Evolutionary conservation across 2,329 filamentous ascomycete species (phyloP), one percentile per base, ranked within the genome.

Genomic region (Neofusicoccum umdonicola): DNA sequence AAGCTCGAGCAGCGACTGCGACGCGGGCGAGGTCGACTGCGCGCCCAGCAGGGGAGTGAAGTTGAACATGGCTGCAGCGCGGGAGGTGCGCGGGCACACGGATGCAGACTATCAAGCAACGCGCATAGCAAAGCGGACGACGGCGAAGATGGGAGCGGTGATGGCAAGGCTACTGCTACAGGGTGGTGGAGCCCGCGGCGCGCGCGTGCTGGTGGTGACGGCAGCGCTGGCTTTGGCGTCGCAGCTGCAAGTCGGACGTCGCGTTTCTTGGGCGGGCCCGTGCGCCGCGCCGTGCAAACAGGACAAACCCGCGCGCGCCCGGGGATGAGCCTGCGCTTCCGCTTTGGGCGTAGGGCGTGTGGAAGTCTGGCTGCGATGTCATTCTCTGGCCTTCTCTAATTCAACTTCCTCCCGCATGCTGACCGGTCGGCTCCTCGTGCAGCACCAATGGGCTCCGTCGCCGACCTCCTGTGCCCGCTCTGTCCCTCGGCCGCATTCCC

Each of bases 1-100:
- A 64, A 99, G 90, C 81, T 98, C 94, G 54, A 99, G 83, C 41
- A 99, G 87, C n/a, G 95, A 98, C 77, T 97, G 93, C 68, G 93
- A 96, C 48, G 94, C 93, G 65, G 88, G 84, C 52, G 92, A 95
- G 69, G 90, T 87, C 60, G 92, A 93, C 73, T 96, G 92, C 67
- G 95, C 94, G 75, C 95, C 95, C 71, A 97, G 89, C 65, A 99
- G 84, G 52, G 95, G 89, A 73, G 91, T 96, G 80, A 98, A 97
- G 69, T 90, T 96, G 83, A 99, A 98, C 95, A 99, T 99, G 72
- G 69, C 51, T 56, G 47, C 64, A 13, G 57, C 64, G 64, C 56
- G 48, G 35, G 35, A n/a, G 15, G 11, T 42, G 65, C 48, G 63
- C 63, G 35, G 54, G 39, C 56, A 61, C 62, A 35, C 39, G 47